A percentile compares a stretch with the other conserved stretches of the same genome.
These are phyloP conservation scores for Cicer arietinum DNA, from an alignment of 306 rosid species.

Conservation along the genomic window DNA sequence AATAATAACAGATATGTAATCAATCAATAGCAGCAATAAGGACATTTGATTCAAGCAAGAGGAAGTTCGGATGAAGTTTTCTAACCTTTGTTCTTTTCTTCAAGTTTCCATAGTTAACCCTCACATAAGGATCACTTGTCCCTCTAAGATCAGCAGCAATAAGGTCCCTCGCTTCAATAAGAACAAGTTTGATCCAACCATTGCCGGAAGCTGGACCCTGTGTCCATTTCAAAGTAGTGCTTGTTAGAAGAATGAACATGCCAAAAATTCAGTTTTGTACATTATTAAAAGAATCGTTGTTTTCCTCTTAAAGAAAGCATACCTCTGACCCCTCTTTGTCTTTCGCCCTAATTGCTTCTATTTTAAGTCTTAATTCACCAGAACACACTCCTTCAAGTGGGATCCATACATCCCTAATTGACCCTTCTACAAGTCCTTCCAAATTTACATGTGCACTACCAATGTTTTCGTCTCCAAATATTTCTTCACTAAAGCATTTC, in stretches of 20 bases:
- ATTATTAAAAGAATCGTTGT: conserved; percentile 25
- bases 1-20: background rate
- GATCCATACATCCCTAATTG: conserved; percentile 80
- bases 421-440: conserved; percentile 84
- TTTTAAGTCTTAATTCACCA: conserved; percentile 88
- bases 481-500: conserved; percentile 74
- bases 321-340: conserved; percentile 83
- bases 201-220: conserved; percentile 56
- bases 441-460: conserved; percentile 93
- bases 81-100: conserved; percentile 92
- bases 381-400: conserved; percentile 93
- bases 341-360: conserved; percentile 72
- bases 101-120: conserved; percentile 79
- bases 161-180: conserved; percentile 88
- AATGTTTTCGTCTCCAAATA: conserved; percentile 77
- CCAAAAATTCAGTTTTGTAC: conserved; percentile 22
- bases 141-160: conserved; percentile 97
- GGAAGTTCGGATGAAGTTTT: conserved; percentile 34
- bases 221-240: conserved; percentile 45
- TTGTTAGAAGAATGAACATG: conserved; percentile 43
- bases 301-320: conserved; percentile 44
- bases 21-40: conserved; percentile 5
- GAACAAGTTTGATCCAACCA: conserved; percentile 90
- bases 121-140: conserved; percentile 95
- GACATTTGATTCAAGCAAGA: conserved; percentile 21